Base-by-base conservation (phyloP, 345 rosid species). In the Trapa incisa region DNA sequence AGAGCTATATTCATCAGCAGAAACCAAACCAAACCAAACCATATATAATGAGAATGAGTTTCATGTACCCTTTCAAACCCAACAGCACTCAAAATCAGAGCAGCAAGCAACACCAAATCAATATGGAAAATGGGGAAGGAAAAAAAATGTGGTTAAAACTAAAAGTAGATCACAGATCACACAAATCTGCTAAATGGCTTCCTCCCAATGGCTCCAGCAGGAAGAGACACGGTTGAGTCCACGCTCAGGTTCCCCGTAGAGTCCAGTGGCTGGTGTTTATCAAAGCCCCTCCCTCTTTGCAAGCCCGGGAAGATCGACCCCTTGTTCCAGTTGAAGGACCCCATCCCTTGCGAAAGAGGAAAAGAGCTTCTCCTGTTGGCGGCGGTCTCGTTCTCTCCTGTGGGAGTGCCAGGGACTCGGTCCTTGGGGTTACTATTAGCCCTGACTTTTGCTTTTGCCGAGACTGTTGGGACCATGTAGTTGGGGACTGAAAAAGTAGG, bases 121-220 rank as follows among this genome's bases (percentile, higher is more conserved):
- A 16, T 9, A 36, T 36, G 32, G 33, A 64, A 29, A 29, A 65
- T n/a, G 5, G 15, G 29, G 29, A 22, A 4, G 54, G 15, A 22
- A 16, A 33, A 42, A n/a, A 35, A 65, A 45, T 41, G 43, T 65
- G 73, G 39, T 16, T 73, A 72, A 75, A 50, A 29, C 63, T 39
- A 67, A 66, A 66, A 58, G 48, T 7, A 45, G 10, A 45, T 45
- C 12, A 45, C 2, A 45, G 72, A 75, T 93, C 96, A 93, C 83
- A 84, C 99, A 78, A 86, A 94, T 86, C 97, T 76, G 88, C 89
- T 94, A 90, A 94, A 94, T 58, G 92, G 79, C 77, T 76, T 89
- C 77, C 88, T 84, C 62, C 91, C 97, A 65, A 88, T 70, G 50
- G 66, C 76, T 0, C 85, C 72, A 15, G 87, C 88, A 64, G 95